phyloP scores from a whole-genome alignment of 345 rosid genomes.

The Microcos paniculata region DNA sequence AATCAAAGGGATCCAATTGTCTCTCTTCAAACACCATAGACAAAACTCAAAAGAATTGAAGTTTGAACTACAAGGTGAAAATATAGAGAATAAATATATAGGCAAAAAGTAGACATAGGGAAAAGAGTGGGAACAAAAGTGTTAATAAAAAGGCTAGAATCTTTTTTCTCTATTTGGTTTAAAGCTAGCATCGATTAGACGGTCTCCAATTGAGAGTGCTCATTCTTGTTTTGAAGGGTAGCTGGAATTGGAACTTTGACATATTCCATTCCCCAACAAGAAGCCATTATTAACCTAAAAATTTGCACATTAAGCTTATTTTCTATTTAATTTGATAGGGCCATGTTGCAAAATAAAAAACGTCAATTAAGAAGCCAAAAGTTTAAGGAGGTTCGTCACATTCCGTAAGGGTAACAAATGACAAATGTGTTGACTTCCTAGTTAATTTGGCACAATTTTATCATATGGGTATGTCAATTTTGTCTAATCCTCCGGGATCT shows the following conservation, averaged over 20 bases:
- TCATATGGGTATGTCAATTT: too few relatives aligned
- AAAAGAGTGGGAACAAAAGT: not conserved
- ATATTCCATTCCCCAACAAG: not conserved
- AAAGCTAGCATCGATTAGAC: not conserved
- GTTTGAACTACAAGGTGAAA: not conserved
- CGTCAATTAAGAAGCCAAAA: not conserved
- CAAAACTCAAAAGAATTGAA: not conserved
- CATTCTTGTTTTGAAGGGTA: not conserved
- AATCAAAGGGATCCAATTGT: not conserved
- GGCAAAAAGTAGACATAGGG: not conserved
- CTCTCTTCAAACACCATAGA: not conserved
- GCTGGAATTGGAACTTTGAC: not conserved
- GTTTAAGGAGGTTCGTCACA: too few relatives aligned
- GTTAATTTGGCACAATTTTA: too few relatives aligned
- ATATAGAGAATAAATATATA: not conserved
- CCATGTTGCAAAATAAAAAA: not conserved
- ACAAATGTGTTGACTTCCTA: too few relatives aligned
- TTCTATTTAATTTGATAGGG: not conserved
- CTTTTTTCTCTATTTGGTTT: not conserved
- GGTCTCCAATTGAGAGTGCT: not conserved
- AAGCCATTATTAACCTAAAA: not conserved
- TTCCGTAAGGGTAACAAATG: too few relatives aligned
- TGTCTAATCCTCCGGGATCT: too few relatives aligned
- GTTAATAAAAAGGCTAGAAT: not conserved
- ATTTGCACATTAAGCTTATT: not conserved